Base-by-base conservation (phyloP, 768 basidiomycete species). In the Tremella fuciformis region DNA sequence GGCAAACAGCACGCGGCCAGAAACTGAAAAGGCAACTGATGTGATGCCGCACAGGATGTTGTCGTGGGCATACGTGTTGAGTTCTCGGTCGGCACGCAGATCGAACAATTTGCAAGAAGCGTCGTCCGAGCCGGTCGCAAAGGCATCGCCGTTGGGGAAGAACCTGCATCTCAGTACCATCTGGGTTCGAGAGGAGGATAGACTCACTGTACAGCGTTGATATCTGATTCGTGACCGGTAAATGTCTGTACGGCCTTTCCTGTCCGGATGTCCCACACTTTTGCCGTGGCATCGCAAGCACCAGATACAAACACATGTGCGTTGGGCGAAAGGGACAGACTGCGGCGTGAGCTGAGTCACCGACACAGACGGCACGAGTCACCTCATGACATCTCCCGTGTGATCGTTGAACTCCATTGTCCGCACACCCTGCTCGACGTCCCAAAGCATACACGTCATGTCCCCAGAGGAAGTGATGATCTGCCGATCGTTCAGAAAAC, bases 361-460 rank as follows among this genome's bases (percentile, higher is more conserved):
- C 42, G 16, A 6, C 16, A 46, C 22, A 46, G n/a, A n/a, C 42
- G n/a, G 6, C 11, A 26, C 24, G 34, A 75, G 83, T 69, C 72
- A 94, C 94, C 92, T 97, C 94, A 99, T 99, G 60, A 99, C 94
- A 80, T 99, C 94, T 42, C 96, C 94, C 15, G 96, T 97, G 76
- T 99, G 94, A 78, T 99, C 94, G 74, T 89, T 96, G 78, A 99
- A 99, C 80, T 98, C 96, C 69, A 94, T 88, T n/a, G 93, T 88
- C 62, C 94, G 82, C 1, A 94, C 91, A 64, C 94, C 96, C 22
- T 91, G 91, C 78, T 99, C 94, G 60, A 99, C 91, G 78, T 99
- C 94, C 94, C 96, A 99, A 25, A 98, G 83, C 93, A 99, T 98
- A 78, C 94, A 99, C 29, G 94, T 96, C 94, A 99, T 99, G 77